Percentiles rank a stretch among this genome's conserved stretches.
phyloP scores from a whole-genome alignment of 495 filamentous ascomycete genomes.

The Penicillium coprophilum region DNA sequence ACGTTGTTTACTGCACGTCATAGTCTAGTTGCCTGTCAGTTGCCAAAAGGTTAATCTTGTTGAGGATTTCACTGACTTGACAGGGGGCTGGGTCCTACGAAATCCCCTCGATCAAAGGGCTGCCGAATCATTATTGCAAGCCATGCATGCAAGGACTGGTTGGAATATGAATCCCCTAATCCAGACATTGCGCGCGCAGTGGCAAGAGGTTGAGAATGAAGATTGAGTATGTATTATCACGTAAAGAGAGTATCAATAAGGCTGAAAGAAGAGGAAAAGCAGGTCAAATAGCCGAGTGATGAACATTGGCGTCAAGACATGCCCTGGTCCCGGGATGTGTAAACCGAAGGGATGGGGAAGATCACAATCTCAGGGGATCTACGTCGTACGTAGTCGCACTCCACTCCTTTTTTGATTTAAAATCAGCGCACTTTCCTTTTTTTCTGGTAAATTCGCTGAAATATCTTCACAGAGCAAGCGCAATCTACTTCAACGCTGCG shows the following conservation, averaged over 20 bases:
- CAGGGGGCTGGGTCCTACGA: constrained; percentile 35
- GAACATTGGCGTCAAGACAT: too few species aligned
- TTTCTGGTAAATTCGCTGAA: too few species aligned
- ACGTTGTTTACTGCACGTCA: constrained; percentile 35
- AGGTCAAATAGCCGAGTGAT: too few species aligned
- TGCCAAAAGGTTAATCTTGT: neutral
- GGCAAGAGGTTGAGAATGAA: constrained; percentile 22
- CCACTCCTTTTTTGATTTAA: neutral
- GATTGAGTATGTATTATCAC: neutral
- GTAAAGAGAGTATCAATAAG: neutral
- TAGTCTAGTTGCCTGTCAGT: constrained; percentile 32
- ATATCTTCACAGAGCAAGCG: too few species aligned
- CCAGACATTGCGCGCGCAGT: constrained; percentile 25
- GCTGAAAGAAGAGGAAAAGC: too few species aligned
- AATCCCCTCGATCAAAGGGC: constrained; percentile 28
- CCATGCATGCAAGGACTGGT: constrained; percentile 31
- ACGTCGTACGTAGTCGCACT: neutral
- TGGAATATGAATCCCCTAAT: constrained; percentile 33
- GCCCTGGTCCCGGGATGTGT: too few species aligned
- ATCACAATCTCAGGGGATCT: neutral
- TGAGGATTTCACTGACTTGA: neutral
- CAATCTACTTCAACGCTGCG: neutral
- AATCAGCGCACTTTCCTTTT: neutral
- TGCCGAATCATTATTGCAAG: constrained; percentile 24
- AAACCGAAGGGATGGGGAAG: neutral